Percentiles rank a stretch among this genome's conserved stretches.
Evolutionary conservation across 352 stramenopile genomes (phyloP).

Genomic region (Pythium rhizo-oryzae): DNA sequence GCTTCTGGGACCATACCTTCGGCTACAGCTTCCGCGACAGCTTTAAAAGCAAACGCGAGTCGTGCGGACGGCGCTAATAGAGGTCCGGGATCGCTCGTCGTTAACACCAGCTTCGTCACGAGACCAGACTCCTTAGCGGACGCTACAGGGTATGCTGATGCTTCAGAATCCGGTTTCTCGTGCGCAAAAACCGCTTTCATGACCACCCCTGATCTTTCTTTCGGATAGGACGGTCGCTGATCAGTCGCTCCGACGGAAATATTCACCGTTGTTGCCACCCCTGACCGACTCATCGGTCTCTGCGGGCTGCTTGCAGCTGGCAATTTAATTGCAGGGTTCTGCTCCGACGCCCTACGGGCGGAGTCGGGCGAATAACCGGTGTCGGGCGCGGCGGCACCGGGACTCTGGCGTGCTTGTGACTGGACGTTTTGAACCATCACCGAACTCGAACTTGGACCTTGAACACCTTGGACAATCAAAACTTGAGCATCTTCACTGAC

Average conservation of each 20-base stretch:
- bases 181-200: not conserved
- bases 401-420: not conserved
- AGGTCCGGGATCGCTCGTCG: not conserved
- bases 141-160: not conserved
- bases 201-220: not conserved
- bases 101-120: not conserved
- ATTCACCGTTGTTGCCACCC: constrained; percentile 10
- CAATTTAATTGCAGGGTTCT: constrained; percentile 2
- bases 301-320: constrained; percentile 7
- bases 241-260: not conserved
- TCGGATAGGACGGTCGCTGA: too few relatives aligned
- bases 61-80: not conserved
- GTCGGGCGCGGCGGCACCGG: not conserved
- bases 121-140: not conserved
- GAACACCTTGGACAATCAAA: not conserved
- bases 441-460: not conserved
- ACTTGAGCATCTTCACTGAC: not conserved
- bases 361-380: not conserved
- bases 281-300: constrained; percentile 1
- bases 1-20: not conserved
- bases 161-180: not conserved
- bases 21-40: not conserved
- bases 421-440: not conserved
- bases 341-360: not conserved
- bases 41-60: not conserved